Evolutionary conservation across 768 basidiomycete genomes (phyloP), one percentile per base, ranked within the genome.

Genomic region (Pleurotus cornucopiae): DNA sequence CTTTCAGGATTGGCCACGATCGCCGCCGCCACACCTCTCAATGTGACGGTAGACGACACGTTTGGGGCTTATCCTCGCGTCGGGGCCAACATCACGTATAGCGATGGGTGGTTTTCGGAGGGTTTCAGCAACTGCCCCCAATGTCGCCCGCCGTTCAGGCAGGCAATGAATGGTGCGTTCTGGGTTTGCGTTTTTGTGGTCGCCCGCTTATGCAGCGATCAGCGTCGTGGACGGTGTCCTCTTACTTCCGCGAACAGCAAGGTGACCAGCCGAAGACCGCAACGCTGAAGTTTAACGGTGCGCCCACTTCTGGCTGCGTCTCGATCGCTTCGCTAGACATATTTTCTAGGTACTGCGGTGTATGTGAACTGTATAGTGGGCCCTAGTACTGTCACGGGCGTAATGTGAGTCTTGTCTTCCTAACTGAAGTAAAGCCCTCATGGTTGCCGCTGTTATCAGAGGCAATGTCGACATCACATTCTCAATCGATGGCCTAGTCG

Each of bases 391-490:
- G 38, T 53, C 37, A n/a, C 39, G 2, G 51, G 51, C 21, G 51
- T 53, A 11, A 16, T 40, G 51, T 53, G 21, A 13, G 39, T 38
- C 23, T 1, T 18, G 39, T 20, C 18, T 34, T 18, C 26, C 9
- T 25, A 49, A 26, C 2, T 30, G 38, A 4, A 12, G 2, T 5
- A 34, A 11, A 34, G 30, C 30, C n/a, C 21, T 49, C 21, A 34
- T 16, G 21, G 20, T 49, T 9, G 14, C 18, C 43, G 13, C 5
- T 44, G 46, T 14, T 21, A 30, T 7, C 39, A 53, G 51, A 41
- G 51, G 51, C 18, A 53, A 53, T 41, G 37, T 41, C n/a, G 51
- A 53, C 21, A 53, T 53, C 2, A 53, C 51, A 34, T 53, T 53
- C 23, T 40, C 37, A n/a, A 7, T 53, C 18, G 51, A 53, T 41